phyloP scores from a whole-genome alignment of 768 basidiomycete species.

The Hirschioporus abietinus region DNA sequence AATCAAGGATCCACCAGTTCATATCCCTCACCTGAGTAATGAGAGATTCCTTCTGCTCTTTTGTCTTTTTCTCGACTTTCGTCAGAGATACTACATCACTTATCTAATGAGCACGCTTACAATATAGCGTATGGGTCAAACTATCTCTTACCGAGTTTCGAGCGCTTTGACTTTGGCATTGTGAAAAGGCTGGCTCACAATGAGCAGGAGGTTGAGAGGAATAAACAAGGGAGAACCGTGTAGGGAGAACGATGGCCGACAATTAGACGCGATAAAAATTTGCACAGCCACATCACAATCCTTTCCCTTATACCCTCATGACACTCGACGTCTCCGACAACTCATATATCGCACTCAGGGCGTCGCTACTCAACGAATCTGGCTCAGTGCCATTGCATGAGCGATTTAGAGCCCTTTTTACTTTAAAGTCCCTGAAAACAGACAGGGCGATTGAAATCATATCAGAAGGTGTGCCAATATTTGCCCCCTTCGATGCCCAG shows the following conservation, averaged over 20 bases:
- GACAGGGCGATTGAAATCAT: constrained; percentile 83
- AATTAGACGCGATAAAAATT: neutral
- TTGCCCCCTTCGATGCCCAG: constrained; percentile 11
- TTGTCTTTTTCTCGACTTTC: constrained; percentile 91
- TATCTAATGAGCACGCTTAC: constrained; percentile 13
- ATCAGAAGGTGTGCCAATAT: constrained; percentile 56
- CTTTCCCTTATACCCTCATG: constrained; percentile 1
- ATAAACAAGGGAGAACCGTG: neutral
- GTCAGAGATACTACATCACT: constrained; percentile 73
- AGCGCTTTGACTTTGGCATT: constrained; percentile 89
- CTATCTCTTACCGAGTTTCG: constrained; percentile 70
- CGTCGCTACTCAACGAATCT: constrained; percentile 70
- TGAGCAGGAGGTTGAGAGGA: constrained; percentile 3
- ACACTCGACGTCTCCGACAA: constrained; percentile 31
- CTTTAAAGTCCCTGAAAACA: constrained; percentile 76
- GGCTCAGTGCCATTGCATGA: constrained; percentile 75
- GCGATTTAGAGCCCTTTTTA: constrained; percentile 88
- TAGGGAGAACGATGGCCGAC: neutral
- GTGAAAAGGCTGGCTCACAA: constrained; percentile 8
- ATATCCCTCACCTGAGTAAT: constrained; percentile 57
- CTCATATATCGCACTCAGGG: constrained; percentile 66
- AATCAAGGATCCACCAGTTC: neutral
- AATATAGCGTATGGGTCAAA: constrained; percentile 4
- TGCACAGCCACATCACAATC: neutral
- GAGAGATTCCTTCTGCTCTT: constrained; percentile 81